A percentile compares a stretch with the other conserved stretches of the same genome.
Conservation (phyloP, 1,284 basidiomycete species). For the Irpex lacteus region DNA sequence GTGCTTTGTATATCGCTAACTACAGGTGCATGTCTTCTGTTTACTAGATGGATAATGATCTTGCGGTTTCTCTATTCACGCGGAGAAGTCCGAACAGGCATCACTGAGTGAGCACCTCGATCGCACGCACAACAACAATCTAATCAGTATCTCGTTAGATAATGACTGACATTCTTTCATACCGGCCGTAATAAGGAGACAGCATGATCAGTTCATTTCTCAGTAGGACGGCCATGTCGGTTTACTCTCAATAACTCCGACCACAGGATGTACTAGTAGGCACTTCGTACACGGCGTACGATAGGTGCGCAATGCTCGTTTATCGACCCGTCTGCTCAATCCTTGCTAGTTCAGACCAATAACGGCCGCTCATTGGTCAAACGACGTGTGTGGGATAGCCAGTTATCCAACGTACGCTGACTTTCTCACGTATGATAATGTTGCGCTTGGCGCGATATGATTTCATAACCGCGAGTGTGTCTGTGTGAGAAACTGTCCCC, state of each 20-base stretch:
- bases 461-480: neutral
- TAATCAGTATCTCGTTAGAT: too few relatives aligned
- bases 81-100: too few relatives aligned
- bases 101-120: too few relatives aligned
- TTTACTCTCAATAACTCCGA: neutral
- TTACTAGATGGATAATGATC: neutral
- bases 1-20: neutral
- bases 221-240: neutral
- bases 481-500: neutral
- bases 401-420: neutral
- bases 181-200: neutral
- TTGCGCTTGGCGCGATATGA: conserved; percentile 8
- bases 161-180: too few relatives aligned
- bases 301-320: neutral
- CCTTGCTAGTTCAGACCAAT: neutral
- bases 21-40: neutral
- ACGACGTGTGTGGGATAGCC: neutral
- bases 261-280: neutral
- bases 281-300: neutral
- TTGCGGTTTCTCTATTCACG: neutral
- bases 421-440: conserved; percentile 3
- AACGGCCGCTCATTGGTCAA: neutral
- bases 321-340: neutral
- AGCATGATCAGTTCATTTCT: neutral
- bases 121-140: too few relatives aligned